phyloP scores from a whole-genome alignment of 2,329 filamentous ascomycete genomes.

The Monosporascus sp. region DNA sequence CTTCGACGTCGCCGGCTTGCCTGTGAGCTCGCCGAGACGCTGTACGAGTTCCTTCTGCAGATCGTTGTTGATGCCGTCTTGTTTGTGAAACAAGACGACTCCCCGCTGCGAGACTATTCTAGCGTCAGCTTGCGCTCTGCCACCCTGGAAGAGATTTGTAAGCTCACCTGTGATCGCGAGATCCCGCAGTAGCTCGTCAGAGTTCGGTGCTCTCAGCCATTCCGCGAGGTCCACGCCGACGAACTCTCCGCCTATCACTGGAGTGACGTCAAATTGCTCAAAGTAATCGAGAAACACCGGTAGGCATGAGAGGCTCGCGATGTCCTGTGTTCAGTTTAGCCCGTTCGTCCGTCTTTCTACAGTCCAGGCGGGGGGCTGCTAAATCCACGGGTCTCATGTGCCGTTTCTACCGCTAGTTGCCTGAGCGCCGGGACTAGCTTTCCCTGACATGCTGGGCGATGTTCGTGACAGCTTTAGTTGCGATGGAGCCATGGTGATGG shows the following conservation, averaged over 20 bases:
- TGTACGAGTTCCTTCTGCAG: slow-evolving; percentile 62
- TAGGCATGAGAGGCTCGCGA: slow-evolving; percentile 38
- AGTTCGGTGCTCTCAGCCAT: slow-evolving; percentile 53
- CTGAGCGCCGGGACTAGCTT: slow-evolving; percentile 7
- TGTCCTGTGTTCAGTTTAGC: slow-evolving; percentile 19
- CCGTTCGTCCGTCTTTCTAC: slow-evolving; percentile 8
- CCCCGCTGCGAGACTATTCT: slow-evolving; percentile 58
- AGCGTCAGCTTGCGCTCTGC: not conserved
- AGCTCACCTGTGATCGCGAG: slow-evolving; percentile 59
- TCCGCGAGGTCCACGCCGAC: slow-evolving; percentile 54
- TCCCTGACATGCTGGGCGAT: slow-evolving; percentile 19
- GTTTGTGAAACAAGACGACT: slow-evolving; percentile 65
- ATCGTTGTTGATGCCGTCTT: slow-evolving; percentile 54
- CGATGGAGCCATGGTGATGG: slow-evolving; percentile 17
- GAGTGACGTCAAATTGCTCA: slow-evolving; percentile 54
- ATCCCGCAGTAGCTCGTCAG: slow-evolving; percentile 59
- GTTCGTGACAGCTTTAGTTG: slow-evolving; percentile 17
- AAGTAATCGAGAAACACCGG: slow-evolving; percentile 44
- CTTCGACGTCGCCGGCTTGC: slow-evolving; percentile 48
- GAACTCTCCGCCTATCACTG: slow-evolving; percentile 57
- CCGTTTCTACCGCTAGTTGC: not conserved
- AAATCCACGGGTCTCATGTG: slow-evolving; percentile 4
- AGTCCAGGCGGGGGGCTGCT: slow-evolving; percentile 9
- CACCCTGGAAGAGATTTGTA: not conserved
- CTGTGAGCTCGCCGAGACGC: slow-evolving; percentile 51